Conservation (phyloP, 352 stramenopile species). For the Globisporangium uncinulatum region DNA sequence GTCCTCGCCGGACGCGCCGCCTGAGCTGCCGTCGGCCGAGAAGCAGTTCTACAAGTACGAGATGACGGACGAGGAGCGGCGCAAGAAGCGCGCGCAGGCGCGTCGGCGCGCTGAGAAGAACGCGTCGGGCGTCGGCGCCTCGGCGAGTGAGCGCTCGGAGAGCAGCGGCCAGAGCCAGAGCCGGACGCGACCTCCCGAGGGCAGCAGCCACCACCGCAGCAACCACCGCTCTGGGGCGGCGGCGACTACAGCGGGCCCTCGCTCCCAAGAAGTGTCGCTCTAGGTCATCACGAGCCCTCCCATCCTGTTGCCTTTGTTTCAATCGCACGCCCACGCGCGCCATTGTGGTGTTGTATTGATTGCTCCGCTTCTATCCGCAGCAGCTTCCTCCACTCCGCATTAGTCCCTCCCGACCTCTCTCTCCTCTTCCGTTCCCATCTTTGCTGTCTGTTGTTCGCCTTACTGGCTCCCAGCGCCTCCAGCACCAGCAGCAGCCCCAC, state of each 20-base stretch:
- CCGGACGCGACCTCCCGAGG: slow-evolving; percentile 7
- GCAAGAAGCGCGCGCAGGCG: slow-evolving; percentile 59
- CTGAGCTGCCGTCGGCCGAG: slow-evolving; percentile 35
- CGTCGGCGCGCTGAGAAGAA: slow-evolving; percentile 63
- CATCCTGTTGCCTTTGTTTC: neutral
- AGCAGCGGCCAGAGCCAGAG: slow-evolving; percentile 16
- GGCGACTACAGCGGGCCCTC: slow-evolving; percentile 18
- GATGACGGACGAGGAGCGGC: slow-evolving; percentile 75
- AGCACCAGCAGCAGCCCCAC: neutral
- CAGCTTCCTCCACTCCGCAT: too few species aligned
- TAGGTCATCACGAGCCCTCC: neutral
- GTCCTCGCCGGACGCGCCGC: slow-evolving; percentile 13
- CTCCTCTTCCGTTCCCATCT: too few species aligned
- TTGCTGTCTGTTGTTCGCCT: too few species aligned
- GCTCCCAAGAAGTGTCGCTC: slow-evolving; percentile 22
- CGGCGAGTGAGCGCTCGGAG: slow-evolving; percentile 4
- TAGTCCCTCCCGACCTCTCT: too few species aligned
- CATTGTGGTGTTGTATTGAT: too few species aligned
- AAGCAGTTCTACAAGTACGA: slow-evolving; percentile 82
- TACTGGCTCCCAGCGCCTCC: too few species aligned
- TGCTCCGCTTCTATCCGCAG: too few species aligned
- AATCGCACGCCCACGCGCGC: neutral
- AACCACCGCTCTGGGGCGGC: slow-evolving; percentile 23
- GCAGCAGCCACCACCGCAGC: slow-evolving; percentile 17
- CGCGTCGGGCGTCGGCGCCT: slow-evolving; percentile 16